A percentile compares a stretch with the other conserved stretches of the same genome.
Conservation (phyloP, 2,329 filamentous ascomycete genomes). For the Alternaria sp. region DNA sequence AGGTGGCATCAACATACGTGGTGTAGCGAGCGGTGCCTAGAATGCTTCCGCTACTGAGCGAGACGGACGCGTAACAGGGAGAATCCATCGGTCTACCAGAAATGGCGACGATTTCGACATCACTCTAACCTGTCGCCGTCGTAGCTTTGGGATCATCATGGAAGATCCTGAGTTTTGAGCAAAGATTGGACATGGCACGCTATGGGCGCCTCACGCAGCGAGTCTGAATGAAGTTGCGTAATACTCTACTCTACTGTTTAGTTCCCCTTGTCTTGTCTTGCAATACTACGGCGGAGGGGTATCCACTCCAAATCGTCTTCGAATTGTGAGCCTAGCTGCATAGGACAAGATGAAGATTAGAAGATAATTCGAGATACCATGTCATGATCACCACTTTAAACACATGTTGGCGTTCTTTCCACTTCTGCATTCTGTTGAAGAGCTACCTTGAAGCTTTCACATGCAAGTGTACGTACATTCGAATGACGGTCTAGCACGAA, state of each 20-base stretch:
- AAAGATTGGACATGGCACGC: not conserved
- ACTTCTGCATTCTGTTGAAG: not conserved
- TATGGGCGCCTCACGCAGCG: not conserved
- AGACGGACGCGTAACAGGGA: not conserved
- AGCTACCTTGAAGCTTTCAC: not conserved
- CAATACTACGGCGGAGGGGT: not conserved
- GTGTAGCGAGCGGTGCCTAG: constrained; percentile 46
- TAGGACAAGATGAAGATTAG: not conserved
- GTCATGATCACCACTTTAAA: not conserved
- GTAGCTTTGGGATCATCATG: constrained; percentile 10
- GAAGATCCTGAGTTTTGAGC: constrained; percentile 3
- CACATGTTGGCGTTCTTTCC: not conserved
- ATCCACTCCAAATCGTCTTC: not conserved
- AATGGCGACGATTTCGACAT: not conserved
- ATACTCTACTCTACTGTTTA: constrained; percentile 12
- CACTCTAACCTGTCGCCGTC: not conserved
- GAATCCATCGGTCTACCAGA: not conserved
- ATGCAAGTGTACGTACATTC: not conserved
- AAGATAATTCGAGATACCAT: not conserved
- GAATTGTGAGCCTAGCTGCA: not conserved
- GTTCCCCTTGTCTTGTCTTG: not conserved
- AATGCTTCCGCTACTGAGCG: not conserved
- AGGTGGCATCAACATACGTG: constrained; percentile 44
- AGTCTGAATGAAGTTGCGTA: constrained; percentile 5
- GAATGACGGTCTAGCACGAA: not conserved